These are phyloP conservation scores for Claviceps arundinis DNA, from an alignment of 2,329 filamentous ascomycete genomes.

Conservation along the genomic window DNA sequence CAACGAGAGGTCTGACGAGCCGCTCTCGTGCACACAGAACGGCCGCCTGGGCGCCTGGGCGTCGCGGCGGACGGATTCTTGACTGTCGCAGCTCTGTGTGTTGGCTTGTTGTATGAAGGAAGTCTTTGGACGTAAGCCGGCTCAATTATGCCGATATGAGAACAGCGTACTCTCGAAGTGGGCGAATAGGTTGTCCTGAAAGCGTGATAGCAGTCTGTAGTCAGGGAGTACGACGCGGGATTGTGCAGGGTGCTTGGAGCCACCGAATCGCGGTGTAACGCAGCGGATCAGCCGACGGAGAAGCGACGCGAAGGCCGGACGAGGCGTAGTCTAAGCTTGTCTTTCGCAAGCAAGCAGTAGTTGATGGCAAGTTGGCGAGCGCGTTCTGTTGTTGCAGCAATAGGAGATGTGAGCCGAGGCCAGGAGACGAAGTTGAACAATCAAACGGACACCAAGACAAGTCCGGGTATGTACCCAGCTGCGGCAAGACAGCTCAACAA, in stretches of 20 bases:
- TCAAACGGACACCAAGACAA: too few relatives aligned
- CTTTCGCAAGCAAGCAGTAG: not conserved
- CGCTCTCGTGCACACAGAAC: not conserved
- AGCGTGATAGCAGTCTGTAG: not conserved
- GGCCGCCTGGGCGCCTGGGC: not conserved
- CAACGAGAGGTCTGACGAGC: not conserved
- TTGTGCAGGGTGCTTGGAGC: not conserved
- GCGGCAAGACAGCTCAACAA: too few relatives aligned
- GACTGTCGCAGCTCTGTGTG: not conserved
- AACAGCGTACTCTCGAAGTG: not conserved
- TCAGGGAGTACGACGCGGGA: not conserved
- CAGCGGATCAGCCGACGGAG: too few relatives aligned
- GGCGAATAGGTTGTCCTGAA: not conserved
- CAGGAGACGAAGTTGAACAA: too few relatives aligned
- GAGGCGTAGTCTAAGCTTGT: too few relatives aligned
- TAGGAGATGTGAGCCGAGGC: not conserved
- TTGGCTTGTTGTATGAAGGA: not conserved
- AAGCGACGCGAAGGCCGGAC: too few relatives aligned
- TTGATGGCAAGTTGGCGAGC: not conserved
- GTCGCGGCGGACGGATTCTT: not conserved
- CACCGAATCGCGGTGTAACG: not conserved
- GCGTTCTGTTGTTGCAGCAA: not conserved
- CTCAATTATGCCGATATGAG: not conserved
- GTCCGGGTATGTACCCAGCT: too few relatives aligned
- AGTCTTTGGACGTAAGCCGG: not conserved